A percentile compares a stretch with the other conserved stretches of the same genome.
These are phyloP conservation scores for Puccinia hordei DNA, from an alignment of 1,284 basidiomycete species.

Conservation along the genomic window DNA sequence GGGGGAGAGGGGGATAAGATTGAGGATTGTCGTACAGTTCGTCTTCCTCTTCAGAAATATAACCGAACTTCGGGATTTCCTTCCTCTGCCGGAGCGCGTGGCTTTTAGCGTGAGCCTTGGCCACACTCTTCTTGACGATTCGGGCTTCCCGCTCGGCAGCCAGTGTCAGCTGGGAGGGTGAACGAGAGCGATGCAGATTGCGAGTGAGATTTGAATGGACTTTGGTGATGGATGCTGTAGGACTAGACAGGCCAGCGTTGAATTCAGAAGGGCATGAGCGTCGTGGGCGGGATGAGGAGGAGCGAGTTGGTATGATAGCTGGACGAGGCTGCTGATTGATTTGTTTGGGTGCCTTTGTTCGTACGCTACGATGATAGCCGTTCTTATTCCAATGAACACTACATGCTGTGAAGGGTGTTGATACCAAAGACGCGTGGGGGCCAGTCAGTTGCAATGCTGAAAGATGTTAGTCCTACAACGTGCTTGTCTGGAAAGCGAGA, in stretches of 20 bases:
- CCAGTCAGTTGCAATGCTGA: not conserved
- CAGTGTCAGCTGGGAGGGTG: constrained; percentile 42
- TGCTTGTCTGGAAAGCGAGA: too few relatives aligned
- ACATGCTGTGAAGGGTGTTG: constrained; percentile 17
- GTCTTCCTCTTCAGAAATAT: constrained; percentile 27
- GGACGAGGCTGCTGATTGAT: not conserved
- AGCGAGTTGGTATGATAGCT: not conserved
- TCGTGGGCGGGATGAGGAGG: constrained; percentile 36
- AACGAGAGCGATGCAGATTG: not conserved
- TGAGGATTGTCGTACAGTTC: not conserved
- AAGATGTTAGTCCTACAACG: too few relatives aligned
- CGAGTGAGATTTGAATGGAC: constrained; percentile 14
- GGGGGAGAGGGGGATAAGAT: not conserved
- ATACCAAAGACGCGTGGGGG: not conserved
- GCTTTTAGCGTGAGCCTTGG: constrained; percentile 31
- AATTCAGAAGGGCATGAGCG: not conserved
- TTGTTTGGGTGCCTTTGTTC: constrained; percentile 23
- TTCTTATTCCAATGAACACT: constrained; percentile 49
- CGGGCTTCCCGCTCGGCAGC: constrained; percentile 46
- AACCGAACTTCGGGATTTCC: not conserved
- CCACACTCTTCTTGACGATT: constrained; percentile 37
- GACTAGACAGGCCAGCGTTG: constrained; percentile 33
- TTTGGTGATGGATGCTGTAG: constrained; percentile 34
- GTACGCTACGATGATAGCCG: constrained; percentile 34
- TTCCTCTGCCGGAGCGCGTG: constrained; percentile 13